phyloP scores from a whole-genome alignment of 441 rosid genomes.

The Adansonia rubrostipa region DNA sequence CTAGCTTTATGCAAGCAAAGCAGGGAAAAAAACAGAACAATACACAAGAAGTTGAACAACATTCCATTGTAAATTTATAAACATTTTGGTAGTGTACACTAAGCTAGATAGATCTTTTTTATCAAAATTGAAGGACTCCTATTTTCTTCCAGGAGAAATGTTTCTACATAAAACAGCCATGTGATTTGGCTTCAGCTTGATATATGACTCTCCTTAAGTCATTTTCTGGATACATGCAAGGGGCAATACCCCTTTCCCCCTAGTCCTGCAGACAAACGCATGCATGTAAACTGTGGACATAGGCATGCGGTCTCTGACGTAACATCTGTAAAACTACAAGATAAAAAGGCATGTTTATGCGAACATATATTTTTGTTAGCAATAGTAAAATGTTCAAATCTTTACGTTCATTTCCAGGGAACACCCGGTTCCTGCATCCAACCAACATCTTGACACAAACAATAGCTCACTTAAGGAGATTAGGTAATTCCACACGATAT shows the following conservation, averaged over 20 bases:
- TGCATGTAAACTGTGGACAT: not conserved
- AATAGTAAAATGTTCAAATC: not conserved
- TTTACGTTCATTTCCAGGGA: not conserved
- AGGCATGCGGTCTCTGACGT: not conserved
- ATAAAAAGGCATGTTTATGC: not conserved
- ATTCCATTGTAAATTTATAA: slow-evolving; percentile 13
- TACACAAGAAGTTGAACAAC: not conserved
- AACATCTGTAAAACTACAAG: not conserved
- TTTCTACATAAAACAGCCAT: not conserved
- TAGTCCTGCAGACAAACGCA: not conserved
- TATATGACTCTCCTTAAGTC: not conserved
- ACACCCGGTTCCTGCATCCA: not conserved
- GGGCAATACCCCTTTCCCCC: not conserved
- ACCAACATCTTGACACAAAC: not conserved
- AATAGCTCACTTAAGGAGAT: not conserved
- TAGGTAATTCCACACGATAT: not conserved
- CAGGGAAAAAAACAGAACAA: not conserved
- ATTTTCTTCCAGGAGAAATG: not conserved
- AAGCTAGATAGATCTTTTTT: not conserved
- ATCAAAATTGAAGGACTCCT: not conserved
- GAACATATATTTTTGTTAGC: not conserved
- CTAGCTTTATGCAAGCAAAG: not conserved
- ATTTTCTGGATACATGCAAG: not conserved
- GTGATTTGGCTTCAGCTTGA: not conserved
- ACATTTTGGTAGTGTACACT: not conserved